These are phyloP conservation scores for Lactifluus rugatus DNA, from an alignment of 768 basidiomycete species.

Conservation along the genomic window DNA sequence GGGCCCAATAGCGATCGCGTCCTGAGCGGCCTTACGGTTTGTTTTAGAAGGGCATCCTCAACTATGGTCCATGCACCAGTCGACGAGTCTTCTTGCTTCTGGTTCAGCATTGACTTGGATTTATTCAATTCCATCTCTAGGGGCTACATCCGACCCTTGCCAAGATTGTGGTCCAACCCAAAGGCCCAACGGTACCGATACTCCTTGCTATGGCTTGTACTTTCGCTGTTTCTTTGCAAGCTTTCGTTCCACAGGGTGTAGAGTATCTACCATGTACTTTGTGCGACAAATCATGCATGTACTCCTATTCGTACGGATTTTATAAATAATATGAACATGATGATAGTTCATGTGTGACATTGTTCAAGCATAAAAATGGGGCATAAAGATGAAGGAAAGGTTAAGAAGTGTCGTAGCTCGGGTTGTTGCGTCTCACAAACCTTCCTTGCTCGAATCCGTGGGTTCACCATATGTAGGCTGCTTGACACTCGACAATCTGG, in stretches of 20 bases:
- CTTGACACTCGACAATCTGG: not conserved
- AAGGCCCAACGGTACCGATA: conserved; percentile 13
- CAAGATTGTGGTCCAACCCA: conserved; percentile 17
- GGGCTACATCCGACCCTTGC: conserved; percentile 17
- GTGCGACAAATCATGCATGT: conserved; percentile 17
- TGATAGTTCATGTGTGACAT: conserved; percentile 5
- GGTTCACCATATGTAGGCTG: not conserved
- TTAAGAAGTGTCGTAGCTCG: too few relatives aligned
- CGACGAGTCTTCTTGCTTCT: conserved; percentile 15
- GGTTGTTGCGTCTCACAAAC: not conserved
- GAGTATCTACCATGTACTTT: conserved; percentile 18
- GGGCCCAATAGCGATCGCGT: conserved; percentile 22
- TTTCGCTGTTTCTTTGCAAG: conserved; percentile 11
- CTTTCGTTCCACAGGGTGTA: conserved; percentile 14
- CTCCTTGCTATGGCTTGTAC: conserved; percentile 14
- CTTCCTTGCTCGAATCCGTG: not conserved
- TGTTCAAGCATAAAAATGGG: not conserved
- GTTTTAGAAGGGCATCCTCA: conserved; percentile 7
- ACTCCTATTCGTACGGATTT: conserved; percentile 20
- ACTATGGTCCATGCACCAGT: conserved; percentile 5
- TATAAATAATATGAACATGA: conserved; percentile 18
- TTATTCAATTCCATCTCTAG: conserved; percentile 20
- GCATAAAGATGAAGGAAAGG: not conserved
- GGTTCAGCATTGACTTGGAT: conserved; percentile 18
- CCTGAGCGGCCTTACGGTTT: not conserved